Base-by-base conservation (phyloP, 108 stramenopile genomes). In the Skeletonema tropicum region DNA sequence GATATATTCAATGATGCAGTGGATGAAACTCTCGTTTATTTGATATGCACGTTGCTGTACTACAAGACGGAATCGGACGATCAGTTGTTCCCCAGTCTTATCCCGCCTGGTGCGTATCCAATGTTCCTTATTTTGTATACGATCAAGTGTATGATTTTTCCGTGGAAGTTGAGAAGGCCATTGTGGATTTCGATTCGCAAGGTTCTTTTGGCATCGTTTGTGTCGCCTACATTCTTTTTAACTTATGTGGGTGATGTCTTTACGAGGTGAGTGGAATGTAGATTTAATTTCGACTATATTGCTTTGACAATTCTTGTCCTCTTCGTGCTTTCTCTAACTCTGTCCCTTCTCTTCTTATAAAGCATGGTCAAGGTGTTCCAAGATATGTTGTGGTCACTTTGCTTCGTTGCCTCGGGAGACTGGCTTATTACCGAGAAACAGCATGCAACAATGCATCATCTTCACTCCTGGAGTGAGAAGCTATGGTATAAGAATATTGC, bases 361-460 rank as follows among this genome's bases (percentile, higher is more conserved):
- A 90, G 89, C 62, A 90, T 96, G 88, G 92, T 96, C 30, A 97
- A 97, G 86, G 94, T 97, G 9, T 92, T 94, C 55, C 94, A 94
- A 77, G 97, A 98, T 73, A 68, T 92, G 30, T 80, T 89, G 5
- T 98, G 97, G 96, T 87, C 94, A 14, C 25, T 80, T 36, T 90
- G 90, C 70, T 98, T 90, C 80, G 77, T 97, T 12, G 31, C 88
- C 5, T 92, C 90, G 14, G 96, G 97, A 25, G 94, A 94, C 62
- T 97, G 90, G 72, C 17, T 90, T 11, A 42, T 87, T 15, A 55
- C 68, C 14, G 92, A 94, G 21, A 70, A 79, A 36, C 33, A 60
- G 30, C 63, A 68, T 23, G 36, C 70, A 49, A 25, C 70, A 36
- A 38, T 55, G 39, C 57, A 67, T 19, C 39, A 57, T 29, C 38